Evolutionary conservation across 331 rosid genomes (phyloP).

Genomic region (Cydonia oblonga): DNA sequence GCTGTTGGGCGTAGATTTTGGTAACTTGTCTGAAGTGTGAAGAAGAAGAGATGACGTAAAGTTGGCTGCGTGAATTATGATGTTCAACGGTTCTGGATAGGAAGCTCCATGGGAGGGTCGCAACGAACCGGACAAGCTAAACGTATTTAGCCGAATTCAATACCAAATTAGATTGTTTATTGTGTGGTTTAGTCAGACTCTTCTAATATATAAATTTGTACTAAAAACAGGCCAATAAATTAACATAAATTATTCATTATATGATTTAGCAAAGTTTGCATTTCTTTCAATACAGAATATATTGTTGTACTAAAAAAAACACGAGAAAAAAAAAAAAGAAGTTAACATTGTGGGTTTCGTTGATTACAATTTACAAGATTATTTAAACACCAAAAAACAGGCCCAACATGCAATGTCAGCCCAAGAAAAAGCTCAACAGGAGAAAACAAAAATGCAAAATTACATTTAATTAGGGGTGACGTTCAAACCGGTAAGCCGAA

Average conservation of each 20-base stretch:
- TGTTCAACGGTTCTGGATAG: not conserved
- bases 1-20: not conserved
- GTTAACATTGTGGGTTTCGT: no score
- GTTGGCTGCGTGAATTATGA: not conserved
- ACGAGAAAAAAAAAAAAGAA: no score
- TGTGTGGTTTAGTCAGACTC: fast-evolving
- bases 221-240: no score
- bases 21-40: not conserved
- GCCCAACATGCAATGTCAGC: not conserved
- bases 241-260: no score
- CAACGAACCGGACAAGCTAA: not conserved
- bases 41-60: not conserved
- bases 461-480: not conserved
- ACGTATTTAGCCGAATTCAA: fast-evolving
- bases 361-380: not conserved
- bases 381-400: not conserved
- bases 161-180: fast-evolving
- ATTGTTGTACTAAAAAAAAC: no score
- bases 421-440: not conserved
- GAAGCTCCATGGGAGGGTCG: no score
- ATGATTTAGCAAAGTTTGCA: fast-evolving
- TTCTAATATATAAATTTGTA: fast-evolving
- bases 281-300: fast-evolving
- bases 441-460: not conserved
- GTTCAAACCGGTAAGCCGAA: no score